phyloP scores from a whole-genome alignment of 2,329 filamentous ascomycete species.

The Boeremia lycopersici region DNA sequence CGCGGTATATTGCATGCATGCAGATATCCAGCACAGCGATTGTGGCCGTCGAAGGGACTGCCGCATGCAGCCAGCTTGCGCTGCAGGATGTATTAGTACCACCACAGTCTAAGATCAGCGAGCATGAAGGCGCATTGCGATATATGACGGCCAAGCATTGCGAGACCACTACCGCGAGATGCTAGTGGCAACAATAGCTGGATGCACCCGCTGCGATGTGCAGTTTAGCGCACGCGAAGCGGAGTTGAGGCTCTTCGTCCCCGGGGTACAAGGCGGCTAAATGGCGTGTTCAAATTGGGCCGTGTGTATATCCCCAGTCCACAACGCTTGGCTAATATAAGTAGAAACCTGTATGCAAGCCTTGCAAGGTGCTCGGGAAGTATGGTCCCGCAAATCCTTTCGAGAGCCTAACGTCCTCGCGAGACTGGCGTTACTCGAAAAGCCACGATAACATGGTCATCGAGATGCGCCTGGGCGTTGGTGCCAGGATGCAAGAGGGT shows the following conservation, averaged over 20 bases:
- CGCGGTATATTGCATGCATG: slow-evolving; percentile 3
- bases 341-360: background rate
- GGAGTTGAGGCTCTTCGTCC: slow-evolving; percentile 7
- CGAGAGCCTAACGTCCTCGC: background rate
- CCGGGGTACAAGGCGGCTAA: slow-evolving; percentile 15
- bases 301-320: background rate
- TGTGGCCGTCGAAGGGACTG: background rate
- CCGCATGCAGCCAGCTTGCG: background rate
- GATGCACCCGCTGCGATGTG: too few relatives aligned
- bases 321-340: slow-evolving; percentile 11
- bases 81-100: too few relatives aligned
- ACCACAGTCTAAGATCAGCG: too few relatives aligned
- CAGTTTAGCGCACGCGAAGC: background rate
- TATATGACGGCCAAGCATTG: background rate
- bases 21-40: background rate
- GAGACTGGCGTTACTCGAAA: background rate
- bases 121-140: too few relatives aligned
- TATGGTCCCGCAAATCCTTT: background rate
- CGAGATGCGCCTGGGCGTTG: background rate
- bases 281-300: background rate
- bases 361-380: background rate
- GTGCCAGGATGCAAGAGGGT: background rate
- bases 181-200: background rate
- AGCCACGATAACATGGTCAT: background rate
- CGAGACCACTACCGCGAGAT: background rate